Evolutionary conservation across 495 filamentous ascomycete genomes (phyloP).

Genomic region (Neurospora tetrasperma): DNA sequence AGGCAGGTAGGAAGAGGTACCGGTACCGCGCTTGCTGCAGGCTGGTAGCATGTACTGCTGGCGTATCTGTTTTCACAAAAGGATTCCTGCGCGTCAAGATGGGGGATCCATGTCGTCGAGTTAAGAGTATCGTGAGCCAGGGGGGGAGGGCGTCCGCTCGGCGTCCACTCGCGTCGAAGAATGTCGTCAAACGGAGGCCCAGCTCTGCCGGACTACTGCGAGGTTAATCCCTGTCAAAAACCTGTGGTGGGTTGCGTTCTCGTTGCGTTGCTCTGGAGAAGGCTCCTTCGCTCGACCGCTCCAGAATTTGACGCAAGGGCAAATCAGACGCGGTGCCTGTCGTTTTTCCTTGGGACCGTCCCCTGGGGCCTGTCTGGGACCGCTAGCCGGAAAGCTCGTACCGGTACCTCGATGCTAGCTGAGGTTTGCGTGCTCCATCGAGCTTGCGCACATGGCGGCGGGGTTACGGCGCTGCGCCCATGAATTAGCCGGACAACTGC

Average conservation of each 20-base stretch:
- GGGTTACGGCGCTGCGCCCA: slow-evolving; percentile 11
- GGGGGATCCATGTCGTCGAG: slow-evolving; percentile 26
- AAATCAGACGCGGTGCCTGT: slow-evolving; percentile 14
- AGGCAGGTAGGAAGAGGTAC: slow-evolving; percentile 11
- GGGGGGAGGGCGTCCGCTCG: neutral
- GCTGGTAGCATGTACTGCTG: neutral
- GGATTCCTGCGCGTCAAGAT: slow-evolving; percentile 12
- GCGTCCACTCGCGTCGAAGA: slow-evolving; percentile 14
- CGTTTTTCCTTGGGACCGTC: neutral
- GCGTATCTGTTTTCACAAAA: slow-evolving; percentile 22
- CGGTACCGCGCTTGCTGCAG: slow-evolving; percentile 15
- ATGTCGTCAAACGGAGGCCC: slow-evolving; percentile 21
- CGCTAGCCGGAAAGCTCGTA: slow-evolving; percentile 19
- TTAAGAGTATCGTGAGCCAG: slow-evolving; percentile 7
- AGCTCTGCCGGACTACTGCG: slow-evolving; percentile 12
- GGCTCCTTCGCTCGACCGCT: slow-evolving; percentile 17
- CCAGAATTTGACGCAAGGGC: slow-evolving; percentile 8
- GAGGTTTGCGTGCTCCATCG: neutral
- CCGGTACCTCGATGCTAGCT: slow-evolving; percentile 7
- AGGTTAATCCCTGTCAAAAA: slow-evolving; percentile 26
- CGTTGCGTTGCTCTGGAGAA: neutral
- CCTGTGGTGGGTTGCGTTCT: slow-evolving; percentile 17
- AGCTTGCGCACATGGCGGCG: slow-evolving; percentile 15
- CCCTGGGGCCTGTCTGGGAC: slow-evolving; percentile 18
- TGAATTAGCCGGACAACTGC: slow-evolving; percentile 14